Conservation (phyloP, 2,329 filamentous ascomycete species). For the Neurospora sp. region DNA sequence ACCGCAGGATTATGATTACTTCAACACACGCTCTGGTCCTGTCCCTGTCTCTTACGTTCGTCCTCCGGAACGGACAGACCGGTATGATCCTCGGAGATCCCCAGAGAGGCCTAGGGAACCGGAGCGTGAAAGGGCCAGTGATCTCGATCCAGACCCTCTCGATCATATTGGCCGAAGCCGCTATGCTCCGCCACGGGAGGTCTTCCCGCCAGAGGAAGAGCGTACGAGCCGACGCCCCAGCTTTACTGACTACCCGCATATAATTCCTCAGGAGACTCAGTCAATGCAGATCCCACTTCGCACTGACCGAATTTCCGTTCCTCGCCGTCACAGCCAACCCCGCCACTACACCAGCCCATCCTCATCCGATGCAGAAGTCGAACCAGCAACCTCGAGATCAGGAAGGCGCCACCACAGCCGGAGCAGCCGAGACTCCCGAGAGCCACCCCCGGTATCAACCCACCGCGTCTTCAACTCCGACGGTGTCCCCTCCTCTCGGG, state of each 20-base stretch:
- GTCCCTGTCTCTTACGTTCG: slow-evolving; percentile 26
- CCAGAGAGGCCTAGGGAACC: slow-evolving; percentile 12
- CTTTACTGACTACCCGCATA: slow-evolving; percentile 39
- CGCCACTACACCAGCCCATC: slow-evolving; percentile 28
- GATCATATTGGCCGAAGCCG: slow-evolving; percentile 10
- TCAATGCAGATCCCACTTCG: slow-evolving; percentile 21
- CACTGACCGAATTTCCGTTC: slow-evolving; percentile 23
- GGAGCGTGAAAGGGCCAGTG: slow-evolving; percentile 4
- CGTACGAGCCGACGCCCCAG: slow-evolving; percentile 37
- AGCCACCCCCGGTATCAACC: slow-evolving; percentile 20
- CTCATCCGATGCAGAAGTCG: slow-evolving; percentile 32
- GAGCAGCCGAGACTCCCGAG: slow-evolving; percentile 15
- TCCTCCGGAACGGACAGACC: slow-evolving; percentile 10
- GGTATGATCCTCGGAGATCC: slow-evolving; percentile 9
- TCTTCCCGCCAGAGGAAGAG: slow-evolving; percentile 30
- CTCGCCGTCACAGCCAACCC: slow-evolving; percentile 41
- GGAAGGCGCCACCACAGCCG: slow-evolving; percentile 5
- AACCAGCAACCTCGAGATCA: slow-evolving; percentile 16
- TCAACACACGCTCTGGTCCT: slow-evolving; percentile 23
- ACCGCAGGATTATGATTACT: slow-evolving; percentile 29
- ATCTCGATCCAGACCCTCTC: slow-evolving; percentile 3
- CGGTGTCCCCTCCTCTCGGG: slow-evolving; percentile 15
- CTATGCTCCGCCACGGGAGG: slow-evolving; percentile 20
- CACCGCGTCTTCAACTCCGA: slow-evolving; percentile 25
- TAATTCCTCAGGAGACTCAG: slow-evolving; percentile 23